phyloP scores from a whole-genome alignment of 2,329 filamentous ascomycete genomes.

The Teratosphaeria zuluensis region DNA sequence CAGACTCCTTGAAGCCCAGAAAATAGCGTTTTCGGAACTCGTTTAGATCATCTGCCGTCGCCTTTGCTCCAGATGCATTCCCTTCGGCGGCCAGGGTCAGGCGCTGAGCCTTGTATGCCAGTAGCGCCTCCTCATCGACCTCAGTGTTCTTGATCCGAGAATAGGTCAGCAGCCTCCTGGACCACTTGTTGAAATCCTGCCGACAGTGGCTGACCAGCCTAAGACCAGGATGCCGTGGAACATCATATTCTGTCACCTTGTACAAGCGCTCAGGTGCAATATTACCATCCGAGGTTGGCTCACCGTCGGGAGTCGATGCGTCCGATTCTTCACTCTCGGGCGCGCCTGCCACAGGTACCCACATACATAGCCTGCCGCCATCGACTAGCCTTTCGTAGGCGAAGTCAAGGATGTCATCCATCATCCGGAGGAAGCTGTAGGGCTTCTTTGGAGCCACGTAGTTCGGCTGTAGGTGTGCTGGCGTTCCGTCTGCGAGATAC shows the following conservation, averaged over 20 bases:
- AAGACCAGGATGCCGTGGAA: constrained; percentile 68
- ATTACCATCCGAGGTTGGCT: constrained; percentile 38
- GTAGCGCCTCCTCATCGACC: constrained; percentile 32
- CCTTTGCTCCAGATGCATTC: constrained; percentile 29
- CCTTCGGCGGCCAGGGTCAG: constrained; percentile 12
- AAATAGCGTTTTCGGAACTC: constrained; percentile 48
- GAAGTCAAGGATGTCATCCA: constrained; percentile 82
- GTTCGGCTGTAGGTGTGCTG: constrained; percentile 56
- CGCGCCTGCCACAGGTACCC: constrained; percentile 82
- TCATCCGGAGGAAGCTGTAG: constrained; percentile 83
- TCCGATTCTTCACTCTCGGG: constrained; percentile 41
- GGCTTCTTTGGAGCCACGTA: constrained; percentile 84
- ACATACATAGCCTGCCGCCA: constrained; percentile 74
- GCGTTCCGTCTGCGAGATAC: constrained; percentile 59
- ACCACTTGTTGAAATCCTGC: constrained; percentile 90
- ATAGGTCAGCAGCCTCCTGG: constrained; percentile 80
- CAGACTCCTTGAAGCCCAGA: constrained; percentile 23
- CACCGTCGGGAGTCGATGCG: constrained; percentile 16
- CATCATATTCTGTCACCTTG: constrained; percentile 45
- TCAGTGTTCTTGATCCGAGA: constrained; percentile 52
- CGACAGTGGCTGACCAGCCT: constrained; percentile 66
- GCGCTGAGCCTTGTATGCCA: constrained; percentile 15
- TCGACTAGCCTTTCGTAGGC: constrained; percentile 67
- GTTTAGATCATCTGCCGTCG: constrained; percentile 57
- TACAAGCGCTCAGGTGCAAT: constrained; percentile 23